Evolutionary conservation across 495 filamentous ascomycete genomes (phyloP), one percentile per base, ranked within the genome.

Genomic region (Platismatia glauca): DNA sequence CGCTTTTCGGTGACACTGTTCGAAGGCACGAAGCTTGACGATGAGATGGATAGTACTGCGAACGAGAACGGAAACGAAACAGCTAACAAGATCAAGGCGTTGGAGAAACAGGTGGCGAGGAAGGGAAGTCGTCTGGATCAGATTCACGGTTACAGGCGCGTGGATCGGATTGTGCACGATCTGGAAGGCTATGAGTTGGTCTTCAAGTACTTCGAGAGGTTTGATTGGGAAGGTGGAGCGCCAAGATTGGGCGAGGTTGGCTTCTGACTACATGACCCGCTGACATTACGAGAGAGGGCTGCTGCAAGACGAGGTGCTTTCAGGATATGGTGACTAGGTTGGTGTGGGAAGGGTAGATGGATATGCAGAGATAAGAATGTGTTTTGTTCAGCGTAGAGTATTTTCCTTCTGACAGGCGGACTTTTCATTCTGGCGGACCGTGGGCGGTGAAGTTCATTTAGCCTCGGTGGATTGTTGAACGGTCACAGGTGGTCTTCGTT

Each of bases 1-100:
- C 88, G 91, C 62, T 99, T 99, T 82, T 96, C 88, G 67, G 90
- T 99, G 56, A 99, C 95, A 3, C 79, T 99, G 56, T 99, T 99
- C 71, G 92, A 99, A 74, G 86, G 92, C 33, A 94, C 94, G 79
- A 78, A 82, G 22, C 73, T 71, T 37, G 55, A 68, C 27, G 75
- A 73, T 48, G 80, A 79, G 46, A 64, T 70, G 35, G 74, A 79
- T 3, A 67, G 62, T 20, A 73, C 76, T n/a, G 65, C 64, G 63
- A 74, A 67, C 52, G 63, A 67, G 13, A 63, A 72, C 6, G 34
- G 37, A 29, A 37, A 31, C 6, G 55, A 48, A 7, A 34, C 22
- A 13, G 43, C 55, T 7, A 52, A 63, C 53, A 63, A 57, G 70
- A 15, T 71, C 39, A 76, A 75, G 55, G 78, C 81, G 29, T 70